Percentiles rank a stretch among this genome's conserved stretches.
Evolutionary conservation across 768 basidiomycete species (phyloP).

Genomic region (Inosperma sp.): DNA sequence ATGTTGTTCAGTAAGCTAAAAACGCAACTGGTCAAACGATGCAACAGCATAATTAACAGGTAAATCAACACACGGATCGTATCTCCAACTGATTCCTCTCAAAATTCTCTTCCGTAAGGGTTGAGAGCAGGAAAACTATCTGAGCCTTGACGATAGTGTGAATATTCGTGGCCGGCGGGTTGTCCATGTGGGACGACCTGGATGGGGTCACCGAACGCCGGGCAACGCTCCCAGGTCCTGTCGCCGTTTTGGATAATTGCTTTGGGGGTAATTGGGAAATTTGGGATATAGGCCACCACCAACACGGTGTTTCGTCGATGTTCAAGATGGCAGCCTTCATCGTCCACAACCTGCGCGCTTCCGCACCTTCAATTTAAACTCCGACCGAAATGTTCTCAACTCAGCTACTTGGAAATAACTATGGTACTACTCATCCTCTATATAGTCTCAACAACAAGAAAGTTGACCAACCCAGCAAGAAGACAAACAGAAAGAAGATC

Average conservation of each 20-base stretch:
- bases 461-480: constrained; percentile 41
- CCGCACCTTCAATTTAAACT: constrained; percentile 24
- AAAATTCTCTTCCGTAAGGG: constrained; percentile 95
- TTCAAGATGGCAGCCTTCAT: constrained; percentile 36
- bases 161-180: constrained; percentile 78
- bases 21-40: constrained; percentile 11
- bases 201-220: constrained; percentile 71
- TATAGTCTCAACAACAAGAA: constrained; percentile 39
- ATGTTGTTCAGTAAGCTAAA: constrained; percentile 92
- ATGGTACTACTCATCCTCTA: constrained; percentile 14
- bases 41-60: constrained; percentile 13
- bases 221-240: constrained; percentile 61
- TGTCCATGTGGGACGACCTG: constrained; percentile 87
- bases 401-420: background rate
- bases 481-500: constrained; percentile 84
- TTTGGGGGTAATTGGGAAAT: constrained; percentile 36
- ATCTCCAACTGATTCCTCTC: constrained; percentile 93
- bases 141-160: constrained; percentile 94
- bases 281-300: constrained; percentile 38
- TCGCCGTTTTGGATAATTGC: constrained; percentile 62
- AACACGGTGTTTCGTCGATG: constrained; percentile 38
- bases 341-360: constrained; percentile 21
- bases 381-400: constrained; percentile 15
- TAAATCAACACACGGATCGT: constrained; percentile 66
- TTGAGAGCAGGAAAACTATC: constrained; percentile 95